Conservation (phyloP, 2,329 filamentous ascomycete species). For the Davidsoniella eucalypti region DNA sequence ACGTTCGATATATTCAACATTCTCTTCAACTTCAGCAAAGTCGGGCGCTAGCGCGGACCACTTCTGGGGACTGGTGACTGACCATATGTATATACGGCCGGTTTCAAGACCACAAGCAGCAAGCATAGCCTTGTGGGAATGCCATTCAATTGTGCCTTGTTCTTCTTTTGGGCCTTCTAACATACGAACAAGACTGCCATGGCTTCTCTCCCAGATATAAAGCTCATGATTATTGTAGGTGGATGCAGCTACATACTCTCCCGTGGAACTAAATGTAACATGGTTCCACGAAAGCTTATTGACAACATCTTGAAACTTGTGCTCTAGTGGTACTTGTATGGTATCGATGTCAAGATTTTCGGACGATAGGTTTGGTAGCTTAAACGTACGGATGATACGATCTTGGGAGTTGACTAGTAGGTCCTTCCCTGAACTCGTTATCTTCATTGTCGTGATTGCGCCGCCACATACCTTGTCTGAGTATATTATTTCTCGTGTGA, state of each 20-base stretch:
- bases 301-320: constrained; percentile 96
- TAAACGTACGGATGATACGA: constrained; percentile 83
- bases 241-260: constrained; percentile 89
- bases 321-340: constrained; percentile 79
- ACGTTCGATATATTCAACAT: constrained; percentile 85
- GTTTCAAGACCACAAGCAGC: constrained; percentile 87
- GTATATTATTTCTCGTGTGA: constrained; percentile 67
- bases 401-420: constrained; percentile 87
- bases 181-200: constrained; percentile 90
- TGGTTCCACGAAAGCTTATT: constrained; percentile 94
- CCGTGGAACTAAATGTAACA: constrained; percentile 82
- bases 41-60: constrained; percentile 96
- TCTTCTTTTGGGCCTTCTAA: constrained; percentile 94
- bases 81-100: constrained; percentile 90
- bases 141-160: constrained; percentile 93
- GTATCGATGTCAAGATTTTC: constrained; percentile 64
- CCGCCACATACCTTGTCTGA: constrained; percentile 77
- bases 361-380: constrained; percentile 60
- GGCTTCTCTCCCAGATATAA: constrained; percentile 91
- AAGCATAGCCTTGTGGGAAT: constrained; percentile 71
- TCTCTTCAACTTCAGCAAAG: constrained; percentile 95
- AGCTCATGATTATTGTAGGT: constrained; percentile 98
- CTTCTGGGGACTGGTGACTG: constrained; percentile 82
- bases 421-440: constrained; percentile 71
- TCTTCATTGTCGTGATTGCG: constrained; percentile 72